A percentile compares a stretch with the other conserved stretches of the same genome.
Conservation (phyloP, 257 asterid genomes). For the Primulina tabacum region DNA sequence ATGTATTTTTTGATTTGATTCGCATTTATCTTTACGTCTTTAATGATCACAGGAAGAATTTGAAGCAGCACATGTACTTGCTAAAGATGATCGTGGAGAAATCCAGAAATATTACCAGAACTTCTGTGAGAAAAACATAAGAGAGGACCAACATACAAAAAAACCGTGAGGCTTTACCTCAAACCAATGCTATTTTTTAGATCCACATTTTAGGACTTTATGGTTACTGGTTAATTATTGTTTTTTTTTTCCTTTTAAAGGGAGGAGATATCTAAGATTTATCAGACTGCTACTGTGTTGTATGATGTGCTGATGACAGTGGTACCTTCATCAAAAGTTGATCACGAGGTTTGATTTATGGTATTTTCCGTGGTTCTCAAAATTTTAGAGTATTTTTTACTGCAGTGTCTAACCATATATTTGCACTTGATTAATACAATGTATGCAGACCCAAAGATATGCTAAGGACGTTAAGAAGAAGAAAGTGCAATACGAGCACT, state of each 20-base stretch:
- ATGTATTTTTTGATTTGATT: not conserved
- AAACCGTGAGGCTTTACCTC: slow-evolving; percentile 66
- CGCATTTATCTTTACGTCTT: slow-evolving; percentile 19
- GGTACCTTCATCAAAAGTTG: slow-evolving; percentile 57
- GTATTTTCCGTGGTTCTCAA: slow-evolving; percentile 17
- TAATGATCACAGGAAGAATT: slow-evolving; percentile 68
- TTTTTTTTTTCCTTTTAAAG: slow-evolving; percentile 34
- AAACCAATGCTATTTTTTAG: slow-evolving; percentile 5
- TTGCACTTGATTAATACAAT: slow-evolving; percentile 17
- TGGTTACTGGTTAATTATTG: slow-evolving; percentile 6
- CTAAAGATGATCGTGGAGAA: slow-evolving; percentile 60
- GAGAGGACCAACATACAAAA: slow-evolving; percentile 78
- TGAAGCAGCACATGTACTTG: slow-evolving; percentile 49
- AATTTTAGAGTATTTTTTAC: not conserved
- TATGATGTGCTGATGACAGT: slow-evolving; percentile 76
- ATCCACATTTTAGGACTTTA: not conserved
- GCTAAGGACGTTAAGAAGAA: slow-evolving; percentile 90
- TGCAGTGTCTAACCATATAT: not conserved
- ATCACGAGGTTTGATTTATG: slow-evolving; percentile 56
- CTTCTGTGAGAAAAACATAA: slow-evolving; percentile 66
- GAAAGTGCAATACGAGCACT: slow-evolving; percentile 76
- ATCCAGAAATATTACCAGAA: slow-evolving; percentile 64
- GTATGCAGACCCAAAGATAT: slow-evolving; percentile 55
- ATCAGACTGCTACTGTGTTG: slow-evolving; percentile 83
- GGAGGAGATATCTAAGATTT: slow-evolving; percentile 92